Conservation (phyloP, 441 rosid species). For the Euphorbia neoarborescens region DNA sequence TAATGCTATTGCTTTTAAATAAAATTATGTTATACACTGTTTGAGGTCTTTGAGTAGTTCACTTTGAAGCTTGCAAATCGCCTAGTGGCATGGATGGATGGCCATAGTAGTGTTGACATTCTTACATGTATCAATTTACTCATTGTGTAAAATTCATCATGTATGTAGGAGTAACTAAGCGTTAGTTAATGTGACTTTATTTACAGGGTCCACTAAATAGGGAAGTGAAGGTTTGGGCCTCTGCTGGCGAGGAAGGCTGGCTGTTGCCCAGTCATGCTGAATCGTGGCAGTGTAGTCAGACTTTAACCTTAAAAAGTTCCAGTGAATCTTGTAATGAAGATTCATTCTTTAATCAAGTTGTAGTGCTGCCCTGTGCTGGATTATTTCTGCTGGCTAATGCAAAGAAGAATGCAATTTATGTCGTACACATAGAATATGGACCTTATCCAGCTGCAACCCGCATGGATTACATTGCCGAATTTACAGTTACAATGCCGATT, state of each 20-base stretch:
- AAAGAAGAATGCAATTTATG: constrained; percentile 83
- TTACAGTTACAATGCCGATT: constrained; percentile 85
- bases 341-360: constrained; percentile 80
- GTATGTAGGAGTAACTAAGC: not conserved
- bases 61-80: not conserved
- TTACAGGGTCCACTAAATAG: constrained; percentile 69
- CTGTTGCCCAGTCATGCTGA: constrained; percentile 61
- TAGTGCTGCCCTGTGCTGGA: constrained; percentile 61
- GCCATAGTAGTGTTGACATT: not conserved
- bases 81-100: not conserved
- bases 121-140: not conserved
- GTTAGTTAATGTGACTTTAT: constrained; percentile 10
- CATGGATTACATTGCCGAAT: constrained; percentile 84
- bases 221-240: constrained; percentile 82
- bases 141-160: constrained; percentile 8
- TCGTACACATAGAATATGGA: constrained; percentile 73
- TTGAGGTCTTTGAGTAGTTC: not conserved
- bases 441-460: constrained; percentile 55
- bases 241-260: constrained; percentile 80
- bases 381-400: constrained; percentile 79
- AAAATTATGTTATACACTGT: constrained; percentile 3
- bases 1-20: constrained; percentile 13
- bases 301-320: constrained; percentile 66
- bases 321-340: constrained; percentile 47
- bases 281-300: constrained; percentile 73